phyloP scores from a whole-genome alignment of 2,329 filamentous ascomycete species.

The Coniochaeta sp. region DNA sequence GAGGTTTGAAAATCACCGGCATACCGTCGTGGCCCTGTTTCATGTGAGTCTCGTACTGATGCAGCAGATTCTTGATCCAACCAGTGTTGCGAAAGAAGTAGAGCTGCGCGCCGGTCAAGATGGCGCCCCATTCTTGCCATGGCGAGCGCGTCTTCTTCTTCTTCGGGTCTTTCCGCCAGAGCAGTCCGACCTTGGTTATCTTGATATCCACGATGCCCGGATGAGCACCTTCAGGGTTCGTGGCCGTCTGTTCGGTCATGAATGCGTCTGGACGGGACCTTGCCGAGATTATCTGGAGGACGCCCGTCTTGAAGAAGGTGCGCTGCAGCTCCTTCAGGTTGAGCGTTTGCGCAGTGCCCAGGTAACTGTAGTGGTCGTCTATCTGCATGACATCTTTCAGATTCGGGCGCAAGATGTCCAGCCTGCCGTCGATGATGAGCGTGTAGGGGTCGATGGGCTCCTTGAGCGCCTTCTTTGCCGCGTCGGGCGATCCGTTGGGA shows the following conservation, averaged over 20 bases:
- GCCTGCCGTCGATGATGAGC: slow-evolving; percentile 81
- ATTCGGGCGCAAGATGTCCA: slow-evolving; percentile 75
- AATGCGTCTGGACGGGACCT: slow-evolving; percentile 92
- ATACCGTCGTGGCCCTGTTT: slow-evolving; percentile 68
- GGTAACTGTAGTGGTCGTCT: slow-evolving; percentile 86
- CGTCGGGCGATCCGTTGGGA: slow-evolving; percentile 56
- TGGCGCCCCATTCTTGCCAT: slow-evolving; percentile 98
- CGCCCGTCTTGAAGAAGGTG: slow-evolving; percentile 84
- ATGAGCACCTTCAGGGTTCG: slow-evolving; percentile 78
- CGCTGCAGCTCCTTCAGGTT: slow-evolving; percentile 78
- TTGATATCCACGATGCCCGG: slow-evolving; percentile 96
- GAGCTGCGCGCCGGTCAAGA: slow-evolving; percentile 91
- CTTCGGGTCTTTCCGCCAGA: slow-evolving; percentile 92
- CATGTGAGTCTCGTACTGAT: slow-evolving; percentile 77
- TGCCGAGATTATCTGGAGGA: slow-evolving; percentile 91
- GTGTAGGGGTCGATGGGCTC: slow-evolving; percentile 95
- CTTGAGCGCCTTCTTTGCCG: slow-evolving; percentile 56
- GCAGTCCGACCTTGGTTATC: slow-evolving; percentile 86
- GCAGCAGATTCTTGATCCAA: slow-evolving; percentile 87
- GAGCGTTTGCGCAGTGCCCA: slow-evolving; percentile 67
- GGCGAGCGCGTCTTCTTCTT: slow-evolving; percentile 91
- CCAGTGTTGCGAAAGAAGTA: slow-evolving; percentile 92
- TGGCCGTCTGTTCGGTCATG: slow-evolving; percentile 77
- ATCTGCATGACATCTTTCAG: slow-evolving; percentile 88
- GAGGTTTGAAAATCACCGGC: slow-evolving; percentile 84